Conservation (phyloP, 2,329 filamentous ascomycete genomes). For the Blastomyces emzantsi region DNA sequence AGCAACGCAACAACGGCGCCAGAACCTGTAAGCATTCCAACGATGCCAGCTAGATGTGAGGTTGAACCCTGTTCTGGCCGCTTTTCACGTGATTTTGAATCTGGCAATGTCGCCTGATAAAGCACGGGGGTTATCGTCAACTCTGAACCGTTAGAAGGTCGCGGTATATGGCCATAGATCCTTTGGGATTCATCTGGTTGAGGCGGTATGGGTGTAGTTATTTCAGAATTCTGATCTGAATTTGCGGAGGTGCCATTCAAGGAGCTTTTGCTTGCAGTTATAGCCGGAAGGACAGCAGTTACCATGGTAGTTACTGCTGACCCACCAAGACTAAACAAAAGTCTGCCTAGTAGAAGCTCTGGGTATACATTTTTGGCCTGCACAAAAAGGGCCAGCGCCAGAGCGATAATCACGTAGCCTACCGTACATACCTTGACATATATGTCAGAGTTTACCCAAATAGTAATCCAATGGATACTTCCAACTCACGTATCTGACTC, state of each 20-base stretch:
- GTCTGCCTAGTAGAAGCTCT: slow-evolving; percentile 69
- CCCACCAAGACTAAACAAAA: slow-evolving; percentile 83
- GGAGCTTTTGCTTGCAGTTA: slow-evolving; percentile 35
- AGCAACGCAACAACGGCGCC: slow-evolving; percentile 77
- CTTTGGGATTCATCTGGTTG: neutral
- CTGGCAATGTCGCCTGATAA: slow-evolving; percentile 23
- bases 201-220: neutral
- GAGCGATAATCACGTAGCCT: slow-evolving; percentile 73
- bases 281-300: slow-evolving; percentile 77
- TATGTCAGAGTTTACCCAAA: slow-evolving; percentile 11
- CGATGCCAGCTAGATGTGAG: slow-evolving; percentile 69
- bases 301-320: slow-evolving; percentile 98
- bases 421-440: slow-evolving; percentile 48
- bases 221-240: slow-evolving; percentile 16
- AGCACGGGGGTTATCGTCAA: slow-evolving; percentile 49
- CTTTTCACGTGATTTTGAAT: slow-evolving; percentile 10
- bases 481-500: slow-evolving; percentile 38
- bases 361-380: slow-evolving; percentile 84
- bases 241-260: slow-evolving; percentile 19
- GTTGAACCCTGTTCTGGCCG: slow-evolving; percentile 27
- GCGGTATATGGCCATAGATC: slow-evolving; percentile 24
- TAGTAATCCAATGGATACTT: slow-evolving; percentile 1
- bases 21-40: slow-evolving; percentile 86
- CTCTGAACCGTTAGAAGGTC: slow-evolving; percentile 50
- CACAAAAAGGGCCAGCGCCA: slow-evolving; percentile 70